phyloP scores from a whole-genome alignment of 495 filamentous ascomycete genomes.

The Xylaria nigripes region DNA sequence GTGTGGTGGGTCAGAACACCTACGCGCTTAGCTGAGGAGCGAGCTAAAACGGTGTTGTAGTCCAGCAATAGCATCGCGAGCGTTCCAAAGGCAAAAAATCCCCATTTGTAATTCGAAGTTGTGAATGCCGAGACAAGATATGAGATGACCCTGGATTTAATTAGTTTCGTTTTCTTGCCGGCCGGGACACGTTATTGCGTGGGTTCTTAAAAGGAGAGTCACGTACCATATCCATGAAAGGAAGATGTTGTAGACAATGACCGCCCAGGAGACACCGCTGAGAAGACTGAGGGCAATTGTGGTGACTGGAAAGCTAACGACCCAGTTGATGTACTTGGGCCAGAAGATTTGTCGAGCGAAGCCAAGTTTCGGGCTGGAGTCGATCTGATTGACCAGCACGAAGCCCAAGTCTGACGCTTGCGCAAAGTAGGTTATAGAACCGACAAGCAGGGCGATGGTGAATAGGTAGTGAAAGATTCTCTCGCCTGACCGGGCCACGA shows the following conservation, averaged over 20 bases:
- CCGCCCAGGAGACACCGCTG: conserved; percentile 38
- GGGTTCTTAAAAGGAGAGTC: background rate
- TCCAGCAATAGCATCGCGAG: conserved; percentile 30
- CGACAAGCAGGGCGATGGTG: conserved; percentile 38
- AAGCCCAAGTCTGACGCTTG: conserved; percentile 38
- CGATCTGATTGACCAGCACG: conserved; percentile 23
- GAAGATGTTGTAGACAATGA: conserved; percentile 36
- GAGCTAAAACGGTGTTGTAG: conserved; percentile 23
- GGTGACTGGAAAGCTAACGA: conserved; percentile 36
- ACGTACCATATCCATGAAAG: conserved; percentile 39
- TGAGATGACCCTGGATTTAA: conserved; percentile 25
- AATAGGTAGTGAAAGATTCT: conserved; percentile 49
- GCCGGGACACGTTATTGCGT: background rate
- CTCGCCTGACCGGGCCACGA: conserved; percentile 35
- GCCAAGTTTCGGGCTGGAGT: conserved; percentile 21
- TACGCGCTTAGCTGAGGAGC: conserved; percentile 29
- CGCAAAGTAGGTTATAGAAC: conserved; percentile 40
- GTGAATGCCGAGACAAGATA: conserved; percentile 40
- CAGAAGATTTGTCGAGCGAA: conserved; percentile 41
- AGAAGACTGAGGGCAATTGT: conserved; percentile 37
- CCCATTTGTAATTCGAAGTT: conserved; percentile 42
- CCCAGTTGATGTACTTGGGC: conserved; percentile 44
- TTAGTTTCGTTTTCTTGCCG: conserved; percentile 2
- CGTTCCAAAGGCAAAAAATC: conserved; percentile 41
- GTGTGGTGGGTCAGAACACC: conserved; percentile 32